A percentile compares a stretch with the other conserved stretches of the same genome.
These are phyloP conservation scores for Alternaria conjuncta DNA, from an alignment of 2,329 filamentous ascomycete species.

Conservation along the genomic window DNA sequence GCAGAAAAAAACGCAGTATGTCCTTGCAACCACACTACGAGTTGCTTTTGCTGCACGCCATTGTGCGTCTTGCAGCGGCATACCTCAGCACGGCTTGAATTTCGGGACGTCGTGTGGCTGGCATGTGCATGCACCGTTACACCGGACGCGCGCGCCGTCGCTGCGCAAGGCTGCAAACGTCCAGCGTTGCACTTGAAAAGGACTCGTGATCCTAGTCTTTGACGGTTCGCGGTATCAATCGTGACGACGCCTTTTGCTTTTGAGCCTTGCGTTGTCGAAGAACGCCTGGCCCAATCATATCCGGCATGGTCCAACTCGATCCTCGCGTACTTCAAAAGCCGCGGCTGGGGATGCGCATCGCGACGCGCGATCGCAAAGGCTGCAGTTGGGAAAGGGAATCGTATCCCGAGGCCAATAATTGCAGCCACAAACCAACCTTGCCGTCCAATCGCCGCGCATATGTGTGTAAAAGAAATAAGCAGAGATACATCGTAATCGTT, in stretches of 20 bases:
- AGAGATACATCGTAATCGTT: neutral
- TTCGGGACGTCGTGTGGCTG: neutral
- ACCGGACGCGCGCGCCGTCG: neutral
- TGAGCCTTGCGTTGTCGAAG: neutral
- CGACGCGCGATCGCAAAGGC: neutral
- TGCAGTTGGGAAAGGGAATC: neutral
- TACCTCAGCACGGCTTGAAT: neutral
- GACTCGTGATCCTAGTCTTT: neutral
- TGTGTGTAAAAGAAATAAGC: neutral
- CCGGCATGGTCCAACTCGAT: neutral
- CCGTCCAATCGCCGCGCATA: neutral
- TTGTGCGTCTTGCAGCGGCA: slow-evolving; percentile 1
- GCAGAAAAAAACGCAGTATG: neutral
- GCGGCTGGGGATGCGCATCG: neutral
- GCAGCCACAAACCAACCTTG: neutral
- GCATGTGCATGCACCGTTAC: neutral
- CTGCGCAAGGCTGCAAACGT: slow-evolving; percentile 4
- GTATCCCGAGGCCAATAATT: neutral
- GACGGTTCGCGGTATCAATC: neutral
- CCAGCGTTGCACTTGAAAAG: neutral
- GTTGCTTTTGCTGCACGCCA: slow-evolving; percentile 5
- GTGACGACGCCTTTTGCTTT: slow-evolving; percentile 4
- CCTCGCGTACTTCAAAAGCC: neutral
- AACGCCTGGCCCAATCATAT: slow-evolving; percentile 5
- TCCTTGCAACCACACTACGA: neutral